Evolutionary conservation across 2,329 filamentous ascomycete species (phyloP), one percentile per base, ranked within the genome.

Genomic region (Nigrograna mackinnonii): DNA sequence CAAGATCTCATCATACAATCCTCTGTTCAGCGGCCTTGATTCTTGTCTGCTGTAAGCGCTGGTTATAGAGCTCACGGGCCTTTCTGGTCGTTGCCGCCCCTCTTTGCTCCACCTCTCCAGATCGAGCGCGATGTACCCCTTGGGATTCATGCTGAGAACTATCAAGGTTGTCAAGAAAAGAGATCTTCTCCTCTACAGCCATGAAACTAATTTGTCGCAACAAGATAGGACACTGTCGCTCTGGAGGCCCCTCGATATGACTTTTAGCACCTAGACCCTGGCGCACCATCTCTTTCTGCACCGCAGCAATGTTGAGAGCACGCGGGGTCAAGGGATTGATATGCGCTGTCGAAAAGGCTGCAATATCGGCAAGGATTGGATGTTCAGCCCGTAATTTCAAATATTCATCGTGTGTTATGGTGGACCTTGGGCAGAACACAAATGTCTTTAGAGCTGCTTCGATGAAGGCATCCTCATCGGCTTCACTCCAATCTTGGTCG

Each of bases 311-410:
- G 40, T 79, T 71, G 3, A 79, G 59, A 0, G 76, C 76, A 2
- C 76, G 66, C 0, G 78, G 78, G 0, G 78, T 79, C 2, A 80
- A 67, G 40, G 80, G 78, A 45, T 80, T 80, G 51, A 80, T 77
- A 47, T 80, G 78, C 1, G 74, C 62, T 20, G 64, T 73, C 5
- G 50, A 54, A 22, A 72, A 71, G 18, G 56, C 67, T 22, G 62
- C 73, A 30, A 79, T 72, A 41, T 79, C 77, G 1, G 75, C 76
- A 3, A 79, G 57, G 3, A 79, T 62, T 0, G 77, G 72, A 39
- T 78, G 73, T 43, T 76, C 74, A 1, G 50, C 50, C 7, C 66
- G 66, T 2, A 80, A 63, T 3, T 51, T 38, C 22, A 61, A 49
- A 47, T 79, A 80, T 18, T 76, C 69, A 0, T 66, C 64, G 6